Percentiles rank a stretch among this genome's conserved stretches.
These are phyloP conservation scores for Malus hybrid DNA, from an alignment of 331 rosid genomes.

Conservation along the genomic window DNA sequence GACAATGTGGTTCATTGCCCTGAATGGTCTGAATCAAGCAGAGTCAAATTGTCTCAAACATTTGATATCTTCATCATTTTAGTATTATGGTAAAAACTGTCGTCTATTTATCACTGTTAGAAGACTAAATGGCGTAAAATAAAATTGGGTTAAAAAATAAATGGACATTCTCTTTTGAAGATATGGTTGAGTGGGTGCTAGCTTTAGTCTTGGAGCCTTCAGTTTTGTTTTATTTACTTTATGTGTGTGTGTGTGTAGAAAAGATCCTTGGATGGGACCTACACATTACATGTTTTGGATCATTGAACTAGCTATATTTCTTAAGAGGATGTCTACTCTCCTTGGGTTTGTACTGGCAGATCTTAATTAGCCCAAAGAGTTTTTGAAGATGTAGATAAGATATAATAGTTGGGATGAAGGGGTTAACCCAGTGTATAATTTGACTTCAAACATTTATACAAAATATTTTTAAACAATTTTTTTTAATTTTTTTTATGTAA, in stretches of 20 bases:
- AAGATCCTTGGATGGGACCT: no score
- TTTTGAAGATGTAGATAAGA: background rate
- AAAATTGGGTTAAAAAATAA: background rate
- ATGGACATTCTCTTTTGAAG: background rate
- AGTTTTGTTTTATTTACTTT: background rate
- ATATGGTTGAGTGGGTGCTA: background rate
- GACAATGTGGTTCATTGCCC: background rate
- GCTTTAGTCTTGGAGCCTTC: background rate
- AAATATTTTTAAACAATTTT: no score
- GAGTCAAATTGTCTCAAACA: background rate
- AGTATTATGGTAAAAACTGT: background rate
- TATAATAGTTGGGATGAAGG: background rate
- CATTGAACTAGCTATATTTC: background rate
- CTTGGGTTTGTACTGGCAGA: no score
- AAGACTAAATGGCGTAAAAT: background rate
- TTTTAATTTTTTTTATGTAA: background rate
- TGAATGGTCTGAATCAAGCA: background rate
- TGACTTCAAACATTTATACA: background rate
- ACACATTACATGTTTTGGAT: background rate
- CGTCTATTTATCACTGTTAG: background rate
- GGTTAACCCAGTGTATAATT: background rate
- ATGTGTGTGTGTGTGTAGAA: no score
- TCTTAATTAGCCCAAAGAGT: no score
- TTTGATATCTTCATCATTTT: background rate
- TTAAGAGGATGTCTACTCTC: background rate